phyloP scores from a whole-genome alignment of 2,329 filamentous ascomycete genomes.

The Arthrobotrys entomopaga region DNA sequence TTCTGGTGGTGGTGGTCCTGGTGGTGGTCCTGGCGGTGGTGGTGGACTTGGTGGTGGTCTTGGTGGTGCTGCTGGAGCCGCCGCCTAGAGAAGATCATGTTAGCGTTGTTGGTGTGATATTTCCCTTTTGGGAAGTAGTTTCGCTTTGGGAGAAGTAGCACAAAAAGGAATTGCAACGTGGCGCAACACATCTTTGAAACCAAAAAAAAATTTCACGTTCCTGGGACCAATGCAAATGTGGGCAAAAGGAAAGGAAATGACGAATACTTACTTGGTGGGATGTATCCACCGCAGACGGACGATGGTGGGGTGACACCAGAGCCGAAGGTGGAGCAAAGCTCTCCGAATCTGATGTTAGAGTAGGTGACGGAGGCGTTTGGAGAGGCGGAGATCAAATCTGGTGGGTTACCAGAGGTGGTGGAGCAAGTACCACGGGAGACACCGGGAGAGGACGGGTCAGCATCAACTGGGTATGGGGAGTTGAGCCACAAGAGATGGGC shows the following conservation, averaged over 20 bases:
- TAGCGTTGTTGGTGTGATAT: too few relatives aligned
- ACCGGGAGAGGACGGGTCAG: constrained; percentile 64
- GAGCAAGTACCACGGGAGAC: constrained; percentile 68
- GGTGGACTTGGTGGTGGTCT: neutral
- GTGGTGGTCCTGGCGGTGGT: constrained; percentile 9
- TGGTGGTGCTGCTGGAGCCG: neutral
- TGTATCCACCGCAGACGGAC: constrained; percentile 33
- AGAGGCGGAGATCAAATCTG: constrained; percentile 64
- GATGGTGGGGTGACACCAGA: constrained; percentile 44
- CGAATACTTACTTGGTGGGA: constrained; percentile 41
- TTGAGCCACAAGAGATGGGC: constrained; percentile 81
- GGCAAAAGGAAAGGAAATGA: neutral
- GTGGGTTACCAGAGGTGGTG: constrained; percentile 67
- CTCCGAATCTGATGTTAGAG: constrained; percentile 71
- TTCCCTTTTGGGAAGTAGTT: too few relatives aligned
- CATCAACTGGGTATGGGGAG: constrained; percentile 69
- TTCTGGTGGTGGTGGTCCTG: constrained; percentile 16
- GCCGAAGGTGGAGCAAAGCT: constrained; percentile 67
- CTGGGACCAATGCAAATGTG: too few relatives aligned
- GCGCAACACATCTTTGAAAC: too few relatives aligned
- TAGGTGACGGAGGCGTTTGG: constrained; percentile 68
- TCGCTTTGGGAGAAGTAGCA: too few relatives aligned
- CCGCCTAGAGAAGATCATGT: too few relatives aligned
- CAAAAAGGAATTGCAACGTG: too few relatives aligned
- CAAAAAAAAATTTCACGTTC: too few relatives aligned